phyloP scores from a whole-genome alignment of 257 asterid genomes.

The Rehmannia glutinosa region DNA sequence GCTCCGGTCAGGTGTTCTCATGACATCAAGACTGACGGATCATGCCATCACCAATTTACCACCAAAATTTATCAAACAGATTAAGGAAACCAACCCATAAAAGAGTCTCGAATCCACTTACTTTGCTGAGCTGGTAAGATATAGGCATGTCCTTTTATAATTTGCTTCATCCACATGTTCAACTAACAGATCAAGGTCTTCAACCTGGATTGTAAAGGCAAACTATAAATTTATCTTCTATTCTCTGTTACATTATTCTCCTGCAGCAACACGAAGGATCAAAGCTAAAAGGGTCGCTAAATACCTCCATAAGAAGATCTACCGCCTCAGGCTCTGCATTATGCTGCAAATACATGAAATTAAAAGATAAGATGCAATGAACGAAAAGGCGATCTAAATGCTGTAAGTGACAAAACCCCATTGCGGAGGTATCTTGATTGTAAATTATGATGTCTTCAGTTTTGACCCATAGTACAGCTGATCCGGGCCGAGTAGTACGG shows the following conservation, averaged over 20 bases:
- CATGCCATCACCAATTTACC: background rate
- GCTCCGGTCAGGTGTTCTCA: no score
- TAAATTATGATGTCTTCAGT: background rate
- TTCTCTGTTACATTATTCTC: background rate
- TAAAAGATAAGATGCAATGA: slow-evolving; percentile 5
- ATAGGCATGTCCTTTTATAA: slow-evolving; percentile 74
- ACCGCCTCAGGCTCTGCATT: slow-evolving; percentile 93
- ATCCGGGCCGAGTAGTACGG: background rate
- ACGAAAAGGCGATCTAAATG: background rate
- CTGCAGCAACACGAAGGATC: background rate
- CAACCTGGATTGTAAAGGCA: slow-evolving; percentile 51
- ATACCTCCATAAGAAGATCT: slow-evolving; percentile 84
- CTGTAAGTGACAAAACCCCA: background rate
- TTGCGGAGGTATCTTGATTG: background rate
- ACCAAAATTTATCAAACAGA: background rate
- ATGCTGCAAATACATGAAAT: slow-evolving; percentile 57
- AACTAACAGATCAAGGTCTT: slow-evolving; percentile 77
- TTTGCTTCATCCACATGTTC: slow-evolving; percentile 72
- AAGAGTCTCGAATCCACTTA: slow-evolving; percentile 28
- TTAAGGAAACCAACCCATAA: no score
- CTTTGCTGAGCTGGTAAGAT: slow-evolving; percentile 86
- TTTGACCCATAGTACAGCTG: slow-evolving; percentile 2
- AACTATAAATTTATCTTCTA: background rate
- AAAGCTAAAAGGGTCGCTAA: background rate
- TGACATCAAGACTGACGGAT: no score